Base-by-base conservation (phyloP, 2,329 filamentous ascomycete genomes). In the Talaromyces verruculosus region DNA sequence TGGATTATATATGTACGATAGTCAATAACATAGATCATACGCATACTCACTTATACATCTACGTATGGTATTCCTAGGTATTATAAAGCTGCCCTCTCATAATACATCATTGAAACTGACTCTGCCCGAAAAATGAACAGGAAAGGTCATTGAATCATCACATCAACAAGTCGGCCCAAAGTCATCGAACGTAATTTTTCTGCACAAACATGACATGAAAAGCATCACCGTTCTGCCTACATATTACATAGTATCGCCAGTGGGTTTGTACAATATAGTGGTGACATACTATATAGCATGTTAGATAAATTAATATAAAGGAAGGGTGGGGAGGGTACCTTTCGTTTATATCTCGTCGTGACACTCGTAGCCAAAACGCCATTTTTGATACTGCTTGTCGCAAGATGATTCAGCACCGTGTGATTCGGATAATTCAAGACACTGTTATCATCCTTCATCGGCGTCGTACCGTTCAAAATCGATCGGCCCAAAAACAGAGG, bases 391-490 rank as follows among this genome's bases (percentile, higher is more conserved):
- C 93, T 97, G 79, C 94, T 98, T 2, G 95, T 99, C 59, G 94
- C 94, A 71, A 99, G 83, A 78, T 99, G 95, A 71, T 99, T 99
- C 69, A 99, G 82, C 37, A 98, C 92, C 0, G 95, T 97, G 75
- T 99, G 94, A 73, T 98, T 99, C 15, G 95, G 95, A 86, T 97
- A 94, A 71, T 92, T 95, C 69, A 99, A 82, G 68, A 99, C 95
- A 79, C 93, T 97, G 78, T 94, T 97, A 79, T 99, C 95, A 76
- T 99, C 95, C 82, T 98, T 98, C 84, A 97, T 92, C 6, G 94
- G 89, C 30, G 92, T 93, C 2, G 89, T 89, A 59, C 91, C 91
- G 77, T 99, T 99, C 70, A 99, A 81, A 67, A 99, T 97, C 37
- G 93, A 95, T 81, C 97, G 97, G 71, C 90, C 91, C 60, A 99